These are phyloP conservation scores for Fomitopsis pinicola DNA, from an alignment of 1,284 basidiomycete genomes.

Conservation along the genomic window DNA sequence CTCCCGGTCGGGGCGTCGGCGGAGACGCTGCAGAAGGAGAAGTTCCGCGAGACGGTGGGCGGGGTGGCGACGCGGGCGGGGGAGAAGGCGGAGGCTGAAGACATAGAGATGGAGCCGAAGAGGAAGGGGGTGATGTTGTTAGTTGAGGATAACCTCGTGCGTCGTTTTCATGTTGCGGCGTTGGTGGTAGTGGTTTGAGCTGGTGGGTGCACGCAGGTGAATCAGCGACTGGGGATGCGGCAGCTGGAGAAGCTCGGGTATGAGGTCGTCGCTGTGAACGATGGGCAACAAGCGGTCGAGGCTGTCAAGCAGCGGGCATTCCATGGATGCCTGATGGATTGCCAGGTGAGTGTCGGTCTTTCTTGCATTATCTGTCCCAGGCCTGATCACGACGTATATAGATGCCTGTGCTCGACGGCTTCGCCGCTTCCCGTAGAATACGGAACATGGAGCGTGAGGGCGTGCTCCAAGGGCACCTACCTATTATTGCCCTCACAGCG, in stretches of 20 bases:
- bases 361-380: background rate
- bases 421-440: slow-evolving; percentile 22
- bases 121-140: slow-evolving; percentile 17
- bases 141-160: slow-evolving; percentile 26
- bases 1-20: slow-evolving; percentile 13
- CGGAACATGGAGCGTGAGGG: slow-evolving; percentile 23
- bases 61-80: background rate
- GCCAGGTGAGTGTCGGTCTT: slow-evolving; percentile 11
- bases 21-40: slow-evolving; percentile 4
- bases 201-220: slow-evolving; percentile 15
- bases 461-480: slow-evolving; percentile 19
- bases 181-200: background rate
- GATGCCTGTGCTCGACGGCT: slow-evolving; percentile 28
- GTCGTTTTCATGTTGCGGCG: background rate
- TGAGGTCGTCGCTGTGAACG: slow-evolving; percentile 23
- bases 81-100: background rate
- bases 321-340: slow-evolving; percentile 28
- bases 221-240: slow-evolving; percentile 25
- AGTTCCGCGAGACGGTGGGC: slow-evolving; percentile 3
- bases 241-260: slow-evolving; percentile 27
- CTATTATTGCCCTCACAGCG: slow-evolving; percentile 27
- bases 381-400: background rate
- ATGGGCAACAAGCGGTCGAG: slow-evolving; percentile 25
- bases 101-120: background rate
- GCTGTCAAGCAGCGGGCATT: slow-evolving; percentile 14